phyloP scores from a whole-genome alignment of 2,329 filamentous ascomycete genomes.

The Pseudocercospora macadamiae region DNA sequence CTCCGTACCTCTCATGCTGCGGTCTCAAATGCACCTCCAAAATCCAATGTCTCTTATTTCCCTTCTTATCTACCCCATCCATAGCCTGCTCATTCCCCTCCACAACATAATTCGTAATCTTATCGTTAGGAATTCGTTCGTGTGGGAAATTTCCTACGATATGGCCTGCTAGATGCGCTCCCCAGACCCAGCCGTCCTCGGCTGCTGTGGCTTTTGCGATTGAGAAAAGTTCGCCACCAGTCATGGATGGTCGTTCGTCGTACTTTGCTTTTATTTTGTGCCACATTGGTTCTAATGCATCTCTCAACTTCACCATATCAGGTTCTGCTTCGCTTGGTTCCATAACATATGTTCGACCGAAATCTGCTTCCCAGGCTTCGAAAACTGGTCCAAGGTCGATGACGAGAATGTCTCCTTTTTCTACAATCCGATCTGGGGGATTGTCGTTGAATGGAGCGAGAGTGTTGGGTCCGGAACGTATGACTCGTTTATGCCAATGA shows the following conservation, averaged over 20 bases:
- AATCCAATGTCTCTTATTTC: slow-evolving; percentile 52
- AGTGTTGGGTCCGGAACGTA: slow-evolving; percentile 56
- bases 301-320: slow-evolving; percentile 40
- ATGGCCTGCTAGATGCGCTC: slow-evolving; percentile 52
- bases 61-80: slow-evolving; percentile 44
- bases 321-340: slow-evolving; percentile 45
- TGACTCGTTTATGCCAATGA: slow-evolving; percentile 58
- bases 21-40: slow-evolving; percentile 55
- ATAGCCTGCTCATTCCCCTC: slow-evolving; percentile 50
- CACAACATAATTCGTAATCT: slow-evolving; percentile 50
- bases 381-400: slow-evolving; percentile 58
- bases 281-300: slow-evolving; percentile 54
- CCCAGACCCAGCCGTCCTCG: slow-evolving; percentile 49
- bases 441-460: slow-evolving; percentile 53
- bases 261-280: slow-evolving; percentile 48
- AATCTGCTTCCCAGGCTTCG: slow-evolving; percentile 58
- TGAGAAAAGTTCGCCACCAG: slow-evolving; percentile 53
- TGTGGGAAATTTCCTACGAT: slow-evolving; percentile 56
- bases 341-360: slow-evolving; percentile 57
- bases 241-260: slow-evolving; percentile 47
- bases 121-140: slow-evolving; percentile 55
- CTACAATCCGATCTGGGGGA: slow-evolving; percentile 53
- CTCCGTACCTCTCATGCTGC: slow-evolving; percentile 42
- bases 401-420: slow-evolving; percentile 55
- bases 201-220: slow-evolving; percentile 40